phyloP scores from a whole-genome alignment of 1,139 yeast genomes.

The Nakaseomyces glabratus region DNA sequence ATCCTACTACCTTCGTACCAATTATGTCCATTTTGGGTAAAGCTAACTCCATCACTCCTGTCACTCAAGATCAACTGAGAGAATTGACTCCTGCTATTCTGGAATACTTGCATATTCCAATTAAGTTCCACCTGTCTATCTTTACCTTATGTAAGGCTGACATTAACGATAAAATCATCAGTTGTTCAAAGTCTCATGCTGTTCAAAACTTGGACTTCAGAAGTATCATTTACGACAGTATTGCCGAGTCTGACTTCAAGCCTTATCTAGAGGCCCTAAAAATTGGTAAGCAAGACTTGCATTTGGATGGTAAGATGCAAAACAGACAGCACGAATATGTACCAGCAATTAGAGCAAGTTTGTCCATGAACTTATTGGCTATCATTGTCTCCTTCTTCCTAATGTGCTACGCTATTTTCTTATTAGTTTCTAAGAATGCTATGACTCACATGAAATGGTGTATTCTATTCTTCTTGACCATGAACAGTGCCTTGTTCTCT shows the following conservation, averaged over 20 bases:
- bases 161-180: constrained; percentile 16
- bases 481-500: constrained; percentile 19
- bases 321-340: constrained; percentile 25
- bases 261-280: constrained; percentile 28
- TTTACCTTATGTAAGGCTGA: constrained; percentile 26
- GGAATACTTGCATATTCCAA: constrained; percentile 22
- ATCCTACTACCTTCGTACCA: constrained; percentile 23
- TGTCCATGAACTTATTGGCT: constrained; percentile 25
- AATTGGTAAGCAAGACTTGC: constrained; percentile 23
- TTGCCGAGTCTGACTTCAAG: constrained; percentile 24
- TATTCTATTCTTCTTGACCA: constrained; percentile 9
- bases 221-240: constrained; percentile 24
- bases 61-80: constrained; percentile 18
- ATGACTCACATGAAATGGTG: constrained; percentile 12
- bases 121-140: constrained; percentile 26
- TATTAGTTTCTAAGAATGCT: constrained; percentile 5
- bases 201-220: constrained; percentile 26
- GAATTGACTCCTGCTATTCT: constrained; percentile 23
- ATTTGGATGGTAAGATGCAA: constrained; percentile 26
- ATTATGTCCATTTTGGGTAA: constrained; percentile 17
- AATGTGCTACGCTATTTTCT: constrained; percentile 11
- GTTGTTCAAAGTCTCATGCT: constrained; percentile 25
- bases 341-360: constrained; percentile 25
- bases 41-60: constrained; percentile 14
- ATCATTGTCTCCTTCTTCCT: constrained; percentile 18